These are phyloP conservation scores for Picochlorum sp. DNA, from an alignment of 139 green algal species.

Conservation along the genomic window DNA sequence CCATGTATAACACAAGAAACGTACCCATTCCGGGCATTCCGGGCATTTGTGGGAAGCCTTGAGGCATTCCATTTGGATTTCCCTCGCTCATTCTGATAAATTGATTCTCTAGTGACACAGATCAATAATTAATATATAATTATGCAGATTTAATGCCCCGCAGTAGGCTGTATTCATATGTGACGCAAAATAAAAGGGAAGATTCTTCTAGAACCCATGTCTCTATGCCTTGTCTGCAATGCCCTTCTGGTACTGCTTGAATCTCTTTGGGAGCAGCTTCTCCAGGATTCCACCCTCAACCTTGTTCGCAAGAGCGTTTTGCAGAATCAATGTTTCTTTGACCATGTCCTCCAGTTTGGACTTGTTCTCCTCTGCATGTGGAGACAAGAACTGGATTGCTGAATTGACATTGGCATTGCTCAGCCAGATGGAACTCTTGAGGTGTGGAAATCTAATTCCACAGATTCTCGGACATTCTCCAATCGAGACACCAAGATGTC, in stretches of 20 bases:
- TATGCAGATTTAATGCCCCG: neutral
- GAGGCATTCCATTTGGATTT: constrained; percentile 3
- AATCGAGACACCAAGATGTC: constrained; percentile 16
- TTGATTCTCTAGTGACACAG: constrained; percentile 1
- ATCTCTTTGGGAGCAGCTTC: constrained; percentile 73
- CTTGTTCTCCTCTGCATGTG: constrained; percentile 75
- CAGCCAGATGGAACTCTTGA: constrained; percentile 63
- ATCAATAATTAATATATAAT: constrained; percentile 3
- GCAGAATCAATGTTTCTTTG: constrained; percentile 44
- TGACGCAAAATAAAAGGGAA: constrained; percentile 2
- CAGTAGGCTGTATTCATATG: neutral
- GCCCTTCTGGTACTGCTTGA: constrained; percentile 79
- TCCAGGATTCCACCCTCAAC: constrained; percentile 47
- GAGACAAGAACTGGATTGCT: constrained; percentile 64
- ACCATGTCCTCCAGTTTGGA: constrained; percentile 72
- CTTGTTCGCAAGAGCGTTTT: constrained; percentile 22
- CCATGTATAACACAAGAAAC: neutral
- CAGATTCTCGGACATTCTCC: neutral
- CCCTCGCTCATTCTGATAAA: neutral
- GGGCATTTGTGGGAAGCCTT: constrained; percentile 9
- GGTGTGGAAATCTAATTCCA: constrained; percentile 58
- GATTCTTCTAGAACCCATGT: neutral
- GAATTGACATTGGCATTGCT: constrained; percentile 46
- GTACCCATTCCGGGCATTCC: constrained; percentile 11
- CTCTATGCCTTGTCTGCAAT: constrained; percentile 32